Evolutionary conservation across 768 basidiomycete species (phyloP).

Genomic region (Suillus clintonianus): DNA sequence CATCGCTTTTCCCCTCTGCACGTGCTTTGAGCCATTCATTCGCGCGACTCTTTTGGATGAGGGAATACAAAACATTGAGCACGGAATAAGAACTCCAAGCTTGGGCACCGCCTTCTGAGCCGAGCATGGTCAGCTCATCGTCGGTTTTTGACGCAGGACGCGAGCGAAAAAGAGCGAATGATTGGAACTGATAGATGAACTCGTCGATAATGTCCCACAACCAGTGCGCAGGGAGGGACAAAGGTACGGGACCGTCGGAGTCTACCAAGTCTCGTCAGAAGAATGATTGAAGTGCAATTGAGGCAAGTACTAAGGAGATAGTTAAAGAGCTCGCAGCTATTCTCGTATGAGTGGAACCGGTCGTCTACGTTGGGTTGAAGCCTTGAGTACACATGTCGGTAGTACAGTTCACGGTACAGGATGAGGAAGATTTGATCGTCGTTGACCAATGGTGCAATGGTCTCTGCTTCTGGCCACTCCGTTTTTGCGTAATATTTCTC

Average conservation of each 20-base stretch:
- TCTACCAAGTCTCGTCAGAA: conserved; percentile 45
- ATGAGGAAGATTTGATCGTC: conserved; percentile 97
- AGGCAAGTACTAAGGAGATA: conserved; percentile 80
- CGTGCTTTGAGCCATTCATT: conserved; percentile 90
- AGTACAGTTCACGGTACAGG: conserved; percentile 94
- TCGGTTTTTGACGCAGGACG: conserved; percentile 84
- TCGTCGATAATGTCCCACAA: conserved; percentile 98
- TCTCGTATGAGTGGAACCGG: conserved; percentile 96
- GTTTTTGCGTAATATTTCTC: conserved; percentile 93
- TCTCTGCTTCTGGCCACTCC: conserved; percentile 98
- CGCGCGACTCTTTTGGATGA: conserved; percentile 96
- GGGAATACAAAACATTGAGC: conserved; percentile 95
- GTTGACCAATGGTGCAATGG: conserved; percentile 91
- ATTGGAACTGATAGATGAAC: conserved; percentile 98
- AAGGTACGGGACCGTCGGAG: conserved; percentile 90
- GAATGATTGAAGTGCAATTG: not conserved
- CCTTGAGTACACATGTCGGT: conserved; percentile 94
- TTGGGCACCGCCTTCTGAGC: conserved; percentile 72
- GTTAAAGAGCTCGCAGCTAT: conserved; percentile 98
- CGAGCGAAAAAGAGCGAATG: conserved; percentile 90
- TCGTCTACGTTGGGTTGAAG: conserved; percentile 95
- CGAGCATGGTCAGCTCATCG: conserved; percentile 84
- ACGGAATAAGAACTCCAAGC: conserved; percentile 99
- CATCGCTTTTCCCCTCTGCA: conserved; percentile 74
- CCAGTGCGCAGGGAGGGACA: conserved; percentile 97